Percentiles rank a stretch among this genome's conserved stretches.
Conservation (phyloP, 768 basidiomycete species). For the Serendipita sp. region DNA sequence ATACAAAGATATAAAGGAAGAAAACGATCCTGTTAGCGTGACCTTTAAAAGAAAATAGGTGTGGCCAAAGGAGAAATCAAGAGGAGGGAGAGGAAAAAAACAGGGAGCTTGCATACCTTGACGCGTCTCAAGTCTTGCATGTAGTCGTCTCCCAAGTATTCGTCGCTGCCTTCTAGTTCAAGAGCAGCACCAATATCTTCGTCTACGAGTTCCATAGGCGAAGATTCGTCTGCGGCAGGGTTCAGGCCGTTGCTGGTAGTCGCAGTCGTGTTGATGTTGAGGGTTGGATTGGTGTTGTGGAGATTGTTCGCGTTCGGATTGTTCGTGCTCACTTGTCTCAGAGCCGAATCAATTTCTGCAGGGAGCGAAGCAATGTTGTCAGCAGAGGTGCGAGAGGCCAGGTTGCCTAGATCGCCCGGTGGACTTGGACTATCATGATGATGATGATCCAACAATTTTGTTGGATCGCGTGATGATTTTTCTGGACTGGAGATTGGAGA, state of each 20-base stretch:
- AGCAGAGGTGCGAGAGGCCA: no score
- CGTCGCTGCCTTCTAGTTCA: constrained; percentile 35
- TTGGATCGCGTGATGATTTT: neutral
- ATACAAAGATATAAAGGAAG: constrained; percentile 4
- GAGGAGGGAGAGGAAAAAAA: constrained; percentile 14
- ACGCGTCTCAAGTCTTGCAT: constrained; percentile 74
- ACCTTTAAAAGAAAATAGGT: constrained; percentile 8
- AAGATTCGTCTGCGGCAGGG: neutral
- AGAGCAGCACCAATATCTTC: neutral
- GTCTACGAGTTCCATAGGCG: neutral
- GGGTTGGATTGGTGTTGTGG: neutral
- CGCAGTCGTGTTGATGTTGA: neutral
- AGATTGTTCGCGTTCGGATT: neutral
- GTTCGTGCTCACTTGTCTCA: neutral
- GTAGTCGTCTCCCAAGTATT: constrained; percentile 44
- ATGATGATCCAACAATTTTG: neutral
- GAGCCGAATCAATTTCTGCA: neutral
- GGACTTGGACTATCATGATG: neutral
- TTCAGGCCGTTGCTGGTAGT: neutral
- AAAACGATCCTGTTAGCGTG: constrained; percentile 9
- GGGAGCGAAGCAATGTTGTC: no score
- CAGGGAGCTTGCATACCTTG: constrained; percentile 34
- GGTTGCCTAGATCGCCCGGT: no score
- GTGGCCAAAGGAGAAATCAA: constrained; percentile 11
- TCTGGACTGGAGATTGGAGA: neutral